A percentile compares a stretch with the other conserved stretches of the same genome.
Conservation (phyloP, 1,284 basidiomycete species). For the Cerrena zonata region DNA sequence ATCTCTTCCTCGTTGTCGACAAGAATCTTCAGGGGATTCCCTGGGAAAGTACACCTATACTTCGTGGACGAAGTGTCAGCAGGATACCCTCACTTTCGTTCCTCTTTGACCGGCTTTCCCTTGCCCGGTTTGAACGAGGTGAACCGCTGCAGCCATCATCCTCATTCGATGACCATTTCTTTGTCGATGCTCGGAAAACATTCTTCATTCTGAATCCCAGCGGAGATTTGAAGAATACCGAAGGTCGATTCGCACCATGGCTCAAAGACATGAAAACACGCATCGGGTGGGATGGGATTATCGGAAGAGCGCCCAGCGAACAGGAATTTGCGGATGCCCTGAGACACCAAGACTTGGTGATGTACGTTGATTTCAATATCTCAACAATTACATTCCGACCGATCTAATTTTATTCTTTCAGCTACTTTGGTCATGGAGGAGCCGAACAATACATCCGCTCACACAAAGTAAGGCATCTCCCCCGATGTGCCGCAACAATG, state of each 20-base stretch:
- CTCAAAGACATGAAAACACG: slow-evolving; percentile 56
- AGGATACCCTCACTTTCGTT: slow-evolving; percentile 88
- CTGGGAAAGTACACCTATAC: slow-evolving; percentile 91
- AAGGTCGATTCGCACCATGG: slow-evolving; percentile 79
- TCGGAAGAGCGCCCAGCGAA: slow-evolving; percentile 74
- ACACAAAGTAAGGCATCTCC: slow-evolving; percentile 75
- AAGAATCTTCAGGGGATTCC: slow-evolving; percentile 86
- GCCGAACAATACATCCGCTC: slow-evolving; percentile 91
- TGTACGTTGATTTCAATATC: slow-evolving; percentile 56
- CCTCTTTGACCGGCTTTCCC: slow-evolving; percentile 73
- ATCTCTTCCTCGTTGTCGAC: slow-evolving; percentile 87
- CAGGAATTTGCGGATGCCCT: slow-evolving; percentile 74
- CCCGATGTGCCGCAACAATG: slow-evolving; percentile 87
- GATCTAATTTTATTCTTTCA: slow-evolving; percentile 27
- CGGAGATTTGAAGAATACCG: slow-evolving; percentile 81
- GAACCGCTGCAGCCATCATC: background rate
- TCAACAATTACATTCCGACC: background rate
- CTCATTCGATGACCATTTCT: slow-evolving; percentile 39
- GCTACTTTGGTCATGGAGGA: slow-evolving; percentile 96
- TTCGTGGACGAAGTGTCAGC: slow-evolving; percentile 81
- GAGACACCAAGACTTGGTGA: slow-evolving; percentile 68
- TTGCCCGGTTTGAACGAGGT: slow-evolving; percentile 41
- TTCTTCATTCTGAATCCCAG: slow-evolving; percentile 90
- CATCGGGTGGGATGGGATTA: slow-evolving; percentile 79
- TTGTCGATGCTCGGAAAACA: slow-evolving; percentile 62